Percentiles rank a stretch among this genome's conserved stretches.
phyloP scores from a whole-genome alignment of 2,329 filamentous ascomycete genomes.

The Stromatinia cepivora region DNA sequence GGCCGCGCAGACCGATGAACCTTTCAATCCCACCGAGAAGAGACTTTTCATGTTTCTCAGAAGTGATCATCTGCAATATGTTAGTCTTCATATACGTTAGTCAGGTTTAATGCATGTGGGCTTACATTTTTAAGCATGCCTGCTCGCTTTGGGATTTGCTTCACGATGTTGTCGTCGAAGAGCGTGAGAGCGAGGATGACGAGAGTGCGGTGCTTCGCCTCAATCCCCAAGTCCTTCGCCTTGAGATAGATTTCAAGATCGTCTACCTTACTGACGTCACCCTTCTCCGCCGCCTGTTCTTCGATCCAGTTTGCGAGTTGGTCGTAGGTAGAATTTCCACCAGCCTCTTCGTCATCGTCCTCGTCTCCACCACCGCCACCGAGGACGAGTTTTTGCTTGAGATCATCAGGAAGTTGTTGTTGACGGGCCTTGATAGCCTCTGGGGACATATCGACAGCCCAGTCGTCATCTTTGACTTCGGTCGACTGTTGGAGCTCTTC shows the following conservation, averaged over 20 bases:
- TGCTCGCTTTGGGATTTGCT: conserved; percentile 82
- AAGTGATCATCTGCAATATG: conserved; percentile 67
- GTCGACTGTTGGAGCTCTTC: conserved; percentile 68
- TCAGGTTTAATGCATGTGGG: conserved; percentile 24
- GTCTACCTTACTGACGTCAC: conserved; percentile 74
- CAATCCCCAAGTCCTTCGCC: conserved; percentile 93
- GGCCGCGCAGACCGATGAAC: conserved; percentile 70
- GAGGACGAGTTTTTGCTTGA: conserved; percentile 87
- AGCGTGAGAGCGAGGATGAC: conserved; percentile 90
- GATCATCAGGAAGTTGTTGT: conserved; percentile 87
- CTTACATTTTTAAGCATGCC: conserved; percentile 83
- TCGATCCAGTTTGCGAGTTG: conserved; percentile 92
- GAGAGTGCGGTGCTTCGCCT: conserved; percentile 89
- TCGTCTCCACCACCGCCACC: conserved; percentile 74
- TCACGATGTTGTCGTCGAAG: conserved; percentile 85
- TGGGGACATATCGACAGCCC: conserved; percentile 95
- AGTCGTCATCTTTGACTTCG: conserved; percentile 81
- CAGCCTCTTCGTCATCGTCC: conserved; percentile 76
- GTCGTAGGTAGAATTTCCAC: conserved; percentile 78
- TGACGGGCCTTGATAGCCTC: conserved; percentile 93
- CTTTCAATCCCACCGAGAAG: conserved; percentile 94
- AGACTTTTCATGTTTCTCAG: conserved; percentile 92
- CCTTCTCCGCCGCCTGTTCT: conserved; percentile 68
- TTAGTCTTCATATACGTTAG: not conserved
- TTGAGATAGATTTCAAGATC: conserved; percentile 94